These are phyloP conservation scores for Podila minutissima DNA, from an alignment of 192 early-diverging fungal species.

Conservation along the genomic window DNA sequence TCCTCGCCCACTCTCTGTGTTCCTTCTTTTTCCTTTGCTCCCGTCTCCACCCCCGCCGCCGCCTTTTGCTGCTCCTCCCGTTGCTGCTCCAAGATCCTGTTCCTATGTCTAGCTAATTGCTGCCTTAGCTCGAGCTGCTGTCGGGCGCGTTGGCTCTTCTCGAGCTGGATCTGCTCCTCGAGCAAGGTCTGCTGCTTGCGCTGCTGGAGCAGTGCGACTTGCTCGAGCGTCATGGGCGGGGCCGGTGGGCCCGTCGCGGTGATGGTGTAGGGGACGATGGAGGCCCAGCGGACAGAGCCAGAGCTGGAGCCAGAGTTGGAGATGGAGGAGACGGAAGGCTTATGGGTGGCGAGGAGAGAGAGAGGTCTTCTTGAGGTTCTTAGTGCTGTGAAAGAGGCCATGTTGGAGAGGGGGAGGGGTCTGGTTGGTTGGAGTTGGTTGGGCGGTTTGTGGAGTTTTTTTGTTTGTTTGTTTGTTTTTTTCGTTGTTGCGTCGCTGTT, in stretches of 20 bases:
- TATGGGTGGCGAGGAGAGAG: not conserved
- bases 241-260: conserved; percentile 16
- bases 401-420: not conserved
- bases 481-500: no score
- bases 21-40: not conserved
- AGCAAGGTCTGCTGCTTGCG: conserved; percentile 13
- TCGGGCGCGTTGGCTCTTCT: conserved; percentile 24
- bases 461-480: no score
- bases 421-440: no score
- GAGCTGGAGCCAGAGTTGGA: not conserved
- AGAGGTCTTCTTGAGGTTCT: conserved; percentile 9
- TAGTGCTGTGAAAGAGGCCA: conserved; percentile 5
- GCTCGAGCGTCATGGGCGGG: conserved; percentile 41
- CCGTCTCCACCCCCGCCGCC: not conserved
- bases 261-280: conserved; percentile 32
- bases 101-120: conserved; percentile 30
- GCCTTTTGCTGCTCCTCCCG: not conserved
- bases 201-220: conserved; percentile 9
- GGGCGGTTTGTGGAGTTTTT: no score
- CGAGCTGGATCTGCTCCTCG: conserved; percentile 31
- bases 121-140: conserved; percentile 34
- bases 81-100: conserved; percentile 14
- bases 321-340: not conserved
- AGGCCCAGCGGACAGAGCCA: conserved; percentile 29
- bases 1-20: not conserved